Conservation (phyloP, 305 asterid species). For the Fraxinus dipetala region DNA sequence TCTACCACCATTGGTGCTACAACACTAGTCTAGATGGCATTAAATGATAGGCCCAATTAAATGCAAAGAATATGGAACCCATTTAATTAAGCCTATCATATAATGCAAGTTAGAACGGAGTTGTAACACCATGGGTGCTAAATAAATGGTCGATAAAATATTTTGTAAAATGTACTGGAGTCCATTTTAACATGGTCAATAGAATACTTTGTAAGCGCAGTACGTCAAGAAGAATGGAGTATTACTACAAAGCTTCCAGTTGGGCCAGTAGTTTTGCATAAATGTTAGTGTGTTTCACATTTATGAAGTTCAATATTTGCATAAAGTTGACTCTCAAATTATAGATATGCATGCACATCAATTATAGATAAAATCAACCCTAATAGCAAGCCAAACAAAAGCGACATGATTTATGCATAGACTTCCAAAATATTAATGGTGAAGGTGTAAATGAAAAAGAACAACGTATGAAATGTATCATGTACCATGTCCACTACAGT, state of each 20-base stretch:
- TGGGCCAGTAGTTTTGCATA: neutral
- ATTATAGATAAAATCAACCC: neutral
- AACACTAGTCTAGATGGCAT: neutral
- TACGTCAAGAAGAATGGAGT: neutral
- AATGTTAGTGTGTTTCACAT: neutral
- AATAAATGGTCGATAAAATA: neutral
- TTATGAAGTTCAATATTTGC: neutral
- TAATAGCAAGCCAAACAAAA: neutral
- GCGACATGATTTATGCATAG: conserved; percentile 4
- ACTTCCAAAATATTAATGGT: conserved; percentile 2
- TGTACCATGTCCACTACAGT: conserved; percentile 88
- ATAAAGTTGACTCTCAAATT: neutral
- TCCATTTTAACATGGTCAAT: neutral
- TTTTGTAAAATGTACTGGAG: neutral
- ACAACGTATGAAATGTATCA: neutral
- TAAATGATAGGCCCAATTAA: neutral
- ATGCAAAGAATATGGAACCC: neutral
- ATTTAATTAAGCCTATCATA: too few relatives aligned
- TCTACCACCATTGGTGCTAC: neutral
- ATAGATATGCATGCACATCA: neutral
- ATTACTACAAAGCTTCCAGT: neutral
- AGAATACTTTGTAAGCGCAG: neutral
- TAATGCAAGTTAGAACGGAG: neutral
- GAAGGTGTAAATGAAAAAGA: neutral
- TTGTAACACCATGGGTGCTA: neutral